phyloP scores from a whole-genome alignment of 164 flowering plant species.

The Stephania cephalantha region DNA sequence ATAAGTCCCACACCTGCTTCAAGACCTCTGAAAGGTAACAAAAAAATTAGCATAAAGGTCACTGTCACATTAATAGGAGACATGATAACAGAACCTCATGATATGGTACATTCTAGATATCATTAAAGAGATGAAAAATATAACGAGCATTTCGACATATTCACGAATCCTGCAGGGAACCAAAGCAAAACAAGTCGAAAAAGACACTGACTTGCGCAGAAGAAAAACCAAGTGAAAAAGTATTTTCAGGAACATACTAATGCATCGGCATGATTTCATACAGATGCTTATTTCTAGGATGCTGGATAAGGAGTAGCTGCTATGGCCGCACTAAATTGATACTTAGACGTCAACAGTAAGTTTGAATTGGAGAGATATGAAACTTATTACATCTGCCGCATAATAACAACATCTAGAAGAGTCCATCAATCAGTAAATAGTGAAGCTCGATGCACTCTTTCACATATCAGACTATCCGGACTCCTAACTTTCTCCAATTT shows the following conservation, averaged over 20 bases:
- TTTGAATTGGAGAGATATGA: neutral
- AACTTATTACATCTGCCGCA: neutral
- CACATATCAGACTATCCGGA: neutral
- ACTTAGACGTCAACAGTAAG: too few relatives aligned
- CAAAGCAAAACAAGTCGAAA: too few relatives aligned
- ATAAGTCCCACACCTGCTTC: conserved; percentile 97
- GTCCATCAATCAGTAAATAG: neutral
- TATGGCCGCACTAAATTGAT: neutral
- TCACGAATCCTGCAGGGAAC: too few relatives aligned
- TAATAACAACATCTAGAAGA: neutral
- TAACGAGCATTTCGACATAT: neutral
- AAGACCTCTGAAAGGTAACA: conserved; percentile 60
- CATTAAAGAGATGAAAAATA: neutral
- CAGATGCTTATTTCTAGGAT: too few relatives aligned
- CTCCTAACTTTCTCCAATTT: neutral
- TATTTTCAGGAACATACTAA: neutral
- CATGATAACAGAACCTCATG: neutral
- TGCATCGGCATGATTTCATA: neutral
- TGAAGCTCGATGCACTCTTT: neutral
- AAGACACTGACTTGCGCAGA: neutral
- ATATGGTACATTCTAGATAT: neutral
- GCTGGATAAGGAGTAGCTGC: neutral
- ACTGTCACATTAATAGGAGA: neutral
- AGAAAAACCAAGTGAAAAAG: neutral
- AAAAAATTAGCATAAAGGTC: conserved; percentile 12